These are phyloP conservation scores for Nicotiana attenuata DNA, from an alignment of 257 asterid species.

Conservation along the genomic window DNA sequence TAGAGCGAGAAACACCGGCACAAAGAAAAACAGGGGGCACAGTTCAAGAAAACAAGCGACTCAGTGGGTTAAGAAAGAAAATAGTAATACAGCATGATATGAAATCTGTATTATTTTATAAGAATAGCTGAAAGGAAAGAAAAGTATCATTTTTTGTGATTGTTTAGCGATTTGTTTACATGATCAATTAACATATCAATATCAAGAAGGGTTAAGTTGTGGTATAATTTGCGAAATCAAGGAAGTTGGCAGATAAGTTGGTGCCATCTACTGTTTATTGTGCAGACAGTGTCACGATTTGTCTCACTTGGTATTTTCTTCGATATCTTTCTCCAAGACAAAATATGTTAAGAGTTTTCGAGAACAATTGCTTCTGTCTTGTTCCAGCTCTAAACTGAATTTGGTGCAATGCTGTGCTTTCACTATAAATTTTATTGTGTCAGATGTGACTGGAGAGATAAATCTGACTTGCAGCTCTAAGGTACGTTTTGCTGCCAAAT, in stretches of 20 bases:
- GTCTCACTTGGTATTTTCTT: neutral
- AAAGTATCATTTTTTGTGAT: neutral
- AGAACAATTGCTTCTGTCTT: neutral
- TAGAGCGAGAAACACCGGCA: slow-evolving; percentile 32
- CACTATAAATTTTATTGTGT: neutral
- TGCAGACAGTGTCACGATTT: neutral
- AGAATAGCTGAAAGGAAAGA: neutral
- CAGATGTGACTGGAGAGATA: neutral
- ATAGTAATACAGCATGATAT: neutral
- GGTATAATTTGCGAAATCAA: neutral
- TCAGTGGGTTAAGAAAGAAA: slow-evolving; percentile 63
- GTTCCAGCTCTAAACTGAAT: neutral
- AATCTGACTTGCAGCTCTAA: neutral
- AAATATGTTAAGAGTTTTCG: neutral
- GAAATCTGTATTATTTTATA: neutral
- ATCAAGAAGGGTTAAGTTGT: slow-evolving; percentile 1
- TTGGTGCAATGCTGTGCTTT: neutral
- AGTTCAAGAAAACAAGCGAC: slow-evolving; percentile 50
- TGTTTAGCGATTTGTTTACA: neutral
- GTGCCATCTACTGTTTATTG: neutral
- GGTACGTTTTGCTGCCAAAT: neutral
- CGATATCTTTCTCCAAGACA: neutral
- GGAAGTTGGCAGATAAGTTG: neutral
- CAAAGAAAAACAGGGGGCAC: slow-evolving; percentile 45
- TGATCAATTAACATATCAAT: neutral